Conservation (phyloP, 352 stramenopile genomes). For the Bremia lactucae region DNA sequence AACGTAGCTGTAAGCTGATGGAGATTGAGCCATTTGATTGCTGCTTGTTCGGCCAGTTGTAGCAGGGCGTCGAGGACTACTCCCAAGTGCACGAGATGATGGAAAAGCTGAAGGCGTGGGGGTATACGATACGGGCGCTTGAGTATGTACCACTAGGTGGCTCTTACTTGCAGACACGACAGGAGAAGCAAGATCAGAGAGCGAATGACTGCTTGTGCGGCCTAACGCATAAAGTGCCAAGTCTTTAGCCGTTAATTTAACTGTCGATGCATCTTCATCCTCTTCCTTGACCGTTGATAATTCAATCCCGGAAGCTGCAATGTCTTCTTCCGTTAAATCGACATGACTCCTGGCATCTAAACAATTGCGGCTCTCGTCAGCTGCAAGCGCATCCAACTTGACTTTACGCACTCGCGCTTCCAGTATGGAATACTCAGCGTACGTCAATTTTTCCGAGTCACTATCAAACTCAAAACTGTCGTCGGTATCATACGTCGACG, state of each 20-base stretch:
- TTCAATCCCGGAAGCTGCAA: conserved; percentile 7
- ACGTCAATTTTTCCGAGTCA: conserved; percentile 17
- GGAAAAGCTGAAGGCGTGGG: conserved; percentile 19
- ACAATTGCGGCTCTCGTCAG: conserved; percentile 9
- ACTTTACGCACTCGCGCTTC: conserved; percentile 4
- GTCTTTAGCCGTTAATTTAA: conserved; percentile 19
- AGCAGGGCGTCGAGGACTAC: conserved; percentile 13
- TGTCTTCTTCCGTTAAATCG: conserved; percentile 9
- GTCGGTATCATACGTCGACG: conserved; percentile 16
- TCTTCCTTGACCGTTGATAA: conserved; percentile 17
- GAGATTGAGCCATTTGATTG: conserved; percentile 6
- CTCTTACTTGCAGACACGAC: conserved; percentile 11
- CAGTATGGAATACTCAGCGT: conserved; percentile 12
- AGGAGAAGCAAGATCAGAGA: conserved; percentile 18
- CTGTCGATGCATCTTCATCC: conserved; percentile 6
- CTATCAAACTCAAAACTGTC: conserved; percentile 31
- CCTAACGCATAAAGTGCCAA: conserved; percentile 23
- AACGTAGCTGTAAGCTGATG: conserved; percentile 14
- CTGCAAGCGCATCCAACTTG: conserved; percentile 3
- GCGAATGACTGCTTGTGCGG: conserved; percentile 11
- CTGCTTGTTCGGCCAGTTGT: conserved; percentile 8
- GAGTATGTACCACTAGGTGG: conserved; percentile 5
- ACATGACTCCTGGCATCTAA: too few relatives aligned
- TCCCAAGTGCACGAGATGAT: conserved; percentile 14
- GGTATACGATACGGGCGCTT: conserved; percentile 19